Base-by-base conservation (phyloP, 352 stramenopile species). In the Phytophthora uliginosa region DNA sequence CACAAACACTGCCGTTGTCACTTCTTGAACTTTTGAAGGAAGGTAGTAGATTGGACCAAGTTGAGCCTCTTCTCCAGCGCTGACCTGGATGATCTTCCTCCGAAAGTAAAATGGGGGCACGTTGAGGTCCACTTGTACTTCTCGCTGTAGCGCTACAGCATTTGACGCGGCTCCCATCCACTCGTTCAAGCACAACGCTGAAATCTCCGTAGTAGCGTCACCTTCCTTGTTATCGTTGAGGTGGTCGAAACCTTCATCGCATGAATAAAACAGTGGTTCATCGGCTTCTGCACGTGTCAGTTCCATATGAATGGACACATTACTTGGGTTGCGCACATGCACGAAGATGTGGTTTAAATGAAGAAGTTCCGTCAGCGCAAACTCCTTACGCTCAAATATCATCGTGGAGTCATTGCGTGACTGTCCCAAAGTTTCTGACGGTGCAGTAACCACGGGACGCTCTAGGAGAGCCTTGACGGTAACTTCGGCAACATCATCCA, bases 1-100 rank as follows among this genome's bases (percentile, higher is more conserved):
- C 12, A 93, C 74, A 63, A 80, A 93, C 4, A 92, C 40, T 28
- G 33, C 72, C 0, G 71, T 72, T 18, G 65, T 48, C 13, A 87
- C 59, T 42, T 79, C 54, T 24, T 78, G 66, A 6, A 78, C 74
- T 59, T 63, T 66, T 9, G 79, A 84, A 9, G 86, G 84, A 7
- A 89, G 73, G 59, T 91, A 93, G 59, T 88, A 90, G n/a, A 93
- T 81, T 0, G 86, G 86, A 13, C 86, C 86, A 57, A 90, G 73
- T 10, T 81, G 57, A 1, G 66, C 45, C 10, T 75, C 55, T 28
- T 76, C 45, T 24, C 69, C 77, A 33, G 61, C 52, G 2, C 26
- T 31, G 4, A 90, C 76, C 33, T 70, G 66, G 55, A 81, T 50
- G 6, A 81, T 61, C 7, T 33, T 72, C 10, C 45, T 72, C 2